These are phyloP conservation scores for Fragaria iinumae DNA, from an alignment of 306 rosid genomes.

Conservation along the genomic window DNA sequence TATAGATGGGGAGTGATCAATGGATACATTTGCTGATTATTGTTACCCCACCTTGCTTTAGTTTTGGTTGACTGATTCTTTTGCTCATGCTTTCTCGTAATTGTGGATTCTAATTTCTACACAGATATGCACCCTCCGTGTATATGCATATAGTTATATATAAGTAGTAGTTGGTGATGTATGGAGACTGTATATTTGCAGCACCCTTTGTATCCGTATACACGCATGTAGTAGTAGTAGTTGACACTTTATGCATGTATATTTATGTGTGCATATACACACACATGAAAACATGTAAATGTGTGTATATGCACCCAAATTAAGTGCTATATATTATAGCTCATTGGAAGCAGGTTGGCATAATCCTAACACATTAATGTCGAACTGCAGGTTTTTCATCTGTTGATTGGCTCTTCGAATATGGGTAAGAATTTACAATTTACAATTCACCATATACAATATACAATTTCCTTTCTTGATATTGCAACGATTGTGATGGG, in stretches of 20 bases:
- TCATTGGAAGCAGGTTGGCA: constrained; percentile 3
- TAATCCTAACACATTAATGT: constrained; percentile 12
- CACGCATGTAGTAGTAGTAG: background rate
- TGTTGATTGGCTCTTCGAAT: constrained; percentile 88
- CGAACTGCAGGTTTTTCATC: constrained; percentile 82
- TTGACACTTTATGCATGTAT: background rate
- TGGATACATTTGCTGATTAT: constrained; percentile 16
- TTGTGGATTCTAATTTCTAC: background rate
- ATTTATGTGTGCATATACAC: background rate
- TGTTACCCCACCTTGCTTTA: constrained; percentile 22
- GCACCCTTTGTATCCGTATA: background rate
- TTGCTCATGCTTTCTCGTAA: background rate
- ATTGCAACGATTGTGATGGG: background rate
- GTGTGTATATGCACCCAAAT: background rate
- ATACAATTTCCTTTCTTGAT: constrained; percentile 16
- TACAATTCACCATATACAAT: constrained; percentile 19
- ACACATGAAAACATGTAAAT: background rate
- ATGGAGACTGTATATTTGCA: background rate
- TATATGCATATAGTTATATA: background rate
- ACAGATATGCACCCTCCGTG: background rate
- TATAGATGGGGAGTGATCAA: constrained; percentile 14
- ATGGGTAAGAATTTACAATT: constrained; percentile 54
- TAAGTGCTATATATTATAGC: background rate
- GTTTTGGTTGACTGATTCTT: constrained; percentile 16
- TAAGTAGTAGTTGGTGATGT: background rate